Base-by-base conservation (phyloP, 108 stramenopile genomes). In the Nitzschia sp. region DNA sequence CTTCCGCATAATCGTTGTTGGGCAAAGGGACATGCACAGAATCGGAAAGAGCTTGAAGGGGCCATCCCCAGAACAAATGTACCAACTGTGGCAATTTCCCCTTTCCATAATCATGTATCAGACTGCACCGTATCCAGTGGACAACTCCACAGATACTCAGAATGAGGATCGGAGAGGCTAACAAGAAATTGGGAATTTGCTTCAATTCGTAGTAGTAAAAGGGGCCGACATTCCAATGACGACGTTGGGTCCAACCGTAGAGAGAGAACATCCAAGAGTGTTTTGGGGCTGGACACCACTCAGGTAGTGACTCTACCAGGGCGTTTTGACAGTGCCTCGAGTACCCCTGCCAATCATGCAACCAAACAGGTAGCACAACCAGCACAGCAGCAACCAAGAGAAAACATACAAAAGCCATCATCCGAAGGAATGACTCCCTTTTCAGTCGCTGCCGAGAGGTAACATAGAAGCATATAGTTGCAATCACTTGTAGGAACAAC, bases 141-240 rank as follows among this genome's bases (percentile, higher is more conserved):
- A 41, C 53, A 22, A 65, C 86, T 34, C 80, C 90, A 10, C 26
- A 24, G 22, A 51, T 42, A 58, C 86, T 76, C 17, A 87, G 41
- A 1, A 63, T 8, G 24, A 91, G 53, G 24, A 91, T 76, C 2
- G 93, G 93, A 48, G 73, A 42, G 0, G 93, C 93, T 54, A 94
- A 71, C 15, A 91, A 44, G 64, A 91, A 91, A 57, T 94, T 94
- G 26, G 93, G 93, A 40, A 91, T 76, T 69, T 94, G 90, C 63
- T 86, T 88, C 61, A 73, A 29, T 59, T 88, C 74, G 56, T 77
- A 94, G 74, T 94, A 94, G 15, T 77, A 79, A 40, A 94, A 75
- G 7, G 88, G 75, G 7, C 93, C 93, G 7, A 94, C 90, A 73
- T 94, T 91, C 93, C 93, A 94, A 60, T 94, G 86, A 65, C 85